Percentiles rank a stretch among this genome's conserved stretches.
Evolutionary conservation across 2,329 filamentous ascomycete species (phyloP).

Genomic region (Cytospora piceicola): DNA sequence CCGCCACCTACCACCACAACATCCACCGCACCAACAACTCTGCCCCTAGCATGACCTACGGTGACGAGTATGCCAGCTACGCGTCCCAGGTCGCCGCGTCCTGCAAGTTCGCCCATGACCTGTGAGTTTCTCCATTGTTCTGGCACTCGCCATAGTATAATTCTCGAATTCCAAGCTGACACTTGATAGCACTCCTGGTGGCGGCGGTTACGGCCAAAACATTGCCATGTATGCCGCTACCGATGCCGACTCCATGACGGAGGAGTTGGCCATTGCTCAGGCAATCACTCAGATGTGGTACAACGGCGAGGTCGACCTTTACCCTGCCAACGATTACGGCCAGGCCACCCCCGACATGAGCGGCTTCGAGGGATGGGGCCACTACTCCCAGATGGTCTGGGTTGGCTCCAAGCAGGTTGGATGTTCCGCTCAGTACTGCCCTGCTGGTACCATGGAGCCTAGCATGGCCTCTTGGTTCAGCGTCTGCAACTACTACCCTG

Average conservation of each 20-base stretch:
- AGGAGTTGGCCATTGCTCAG: slow-evolving; percentile 60
- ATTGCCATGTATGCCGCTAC: slow-evolving; percentile 68
- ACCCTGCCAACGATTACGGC: slow-evolving; percentile 62
- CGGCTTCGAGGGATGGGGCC: slow-evolving; percentile 70
- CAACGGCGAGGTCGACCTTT: slow-evolving; percentile 71
- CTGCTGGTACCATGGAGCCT: slow-evolving; percentile 50
- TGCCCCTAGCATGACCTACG: slow-evolving; percentile 67
- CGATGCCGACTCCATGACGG: slow-evolving; percentile 51
- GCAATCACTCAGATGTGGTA: slow-evolving; percentile 87
- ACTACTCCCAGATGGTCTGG: slow-evolving; percentile 80
- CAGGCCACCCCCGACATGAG: slow-evolving; percentile 60
- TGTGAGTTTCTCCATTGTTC: slow-evolving; percentile 56
- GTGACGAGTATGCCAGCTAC: slow-evolving; percentile 62
- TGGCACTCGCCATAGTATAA: background rate
- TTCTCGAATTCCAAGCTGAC: slow-evolving; percentile 7
- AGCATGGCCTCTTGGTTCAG: slow-evolving; percentile 69
- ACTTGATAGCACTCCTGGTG: slow-evolving; percentile 53
- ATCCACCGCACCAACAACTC: slow-evolving; percentile 83
- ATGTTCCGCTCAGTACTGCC: slow-evolving; percentile 63
- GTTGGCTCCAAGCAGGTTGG: slow-evolving; percentile 63
- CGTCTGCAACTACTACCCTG: slow-evolving; percentile 83
- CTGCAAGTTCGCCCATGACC: slow-evolving; percentile 77
- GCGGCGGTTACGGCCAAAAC: slow-evolving; percentile 85
- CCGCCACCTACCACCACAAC: slow-evolving; percentile 77
- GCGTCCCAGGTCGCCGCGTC: slow-evolving; percentile 65